phyloP scores from a whole-genome alignment of 2,329 filamentous ascomycete species.

The Paraphaeosphaeria minitans region DNA sequence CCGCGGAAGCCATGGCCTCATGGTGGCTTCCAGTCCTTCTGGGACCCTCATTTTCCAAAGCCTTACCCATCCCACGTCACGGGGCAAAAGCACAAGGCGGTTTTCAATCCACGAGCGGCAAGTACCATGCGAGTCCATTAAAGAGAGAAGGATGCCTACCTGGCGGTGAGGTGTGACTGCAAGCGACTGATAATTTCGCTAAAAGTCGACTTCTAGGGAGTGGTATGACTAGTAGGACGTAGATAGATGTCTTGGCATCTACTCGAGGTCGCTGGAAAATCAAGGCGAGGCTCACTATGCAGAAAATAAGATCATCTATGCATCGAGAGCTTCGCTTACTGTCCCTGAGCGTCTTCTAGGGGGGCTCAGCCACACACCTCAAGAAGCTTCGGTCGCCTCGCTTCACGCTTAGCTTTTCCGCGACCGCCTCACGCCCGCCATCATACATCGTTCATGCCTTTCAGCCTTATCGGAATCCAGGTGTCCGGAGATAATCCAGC shows the following conservation, averaged over 20 bases:
- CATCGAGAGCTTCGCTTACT: conserved; percentile 18
- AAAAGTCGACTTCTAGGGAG: not conserved
- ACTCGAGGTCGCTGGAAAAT: not conserved
- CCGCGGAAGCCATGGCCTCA: conserved; percentile 4
- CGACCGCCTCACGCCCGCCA: not conserved
- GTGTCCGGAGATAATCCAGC: conserved; percentile 19
- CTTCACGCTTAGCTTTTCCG: conserved; percentile 15
- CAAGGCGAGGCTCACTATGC: conserved; percentile 13
- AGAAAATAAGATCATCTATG: conserved; percentile 21
- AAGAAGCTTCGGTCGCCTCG: conserved; percentile 3
- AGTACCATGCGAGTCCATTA: not conserved
- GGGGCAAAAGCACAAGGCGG: conserved; percentile 6
- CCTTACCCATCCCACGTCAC: not conserved
- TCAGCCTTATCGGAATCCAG: conserved; percentile 31
- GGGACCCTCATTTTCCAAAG: conserved; percentile 2
- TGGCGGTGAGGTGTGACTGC: conserved; percentile 6
- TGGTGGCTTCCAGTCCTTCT: not conserved
- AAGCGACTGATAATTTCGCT: not conserved
- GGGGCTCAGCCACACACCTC: not conserved
- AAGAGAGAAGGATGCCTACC: not conserved
- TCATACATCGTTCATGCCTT: conserved; percentile 16
- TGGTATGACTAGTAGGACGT: not conserved
- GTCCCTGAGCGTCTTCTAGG: not conserved
- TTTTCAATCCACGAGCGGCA: conserved; percentile 4
- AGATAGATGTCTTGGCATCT: conserved; percentile 1